A percentile compares a stretch with the other conserved stretches of the same genome.
Evolutionary conservation across 352 stramenopile genomes (phyloP).

Genomic region (Globisporangium barbulae): DNA sequence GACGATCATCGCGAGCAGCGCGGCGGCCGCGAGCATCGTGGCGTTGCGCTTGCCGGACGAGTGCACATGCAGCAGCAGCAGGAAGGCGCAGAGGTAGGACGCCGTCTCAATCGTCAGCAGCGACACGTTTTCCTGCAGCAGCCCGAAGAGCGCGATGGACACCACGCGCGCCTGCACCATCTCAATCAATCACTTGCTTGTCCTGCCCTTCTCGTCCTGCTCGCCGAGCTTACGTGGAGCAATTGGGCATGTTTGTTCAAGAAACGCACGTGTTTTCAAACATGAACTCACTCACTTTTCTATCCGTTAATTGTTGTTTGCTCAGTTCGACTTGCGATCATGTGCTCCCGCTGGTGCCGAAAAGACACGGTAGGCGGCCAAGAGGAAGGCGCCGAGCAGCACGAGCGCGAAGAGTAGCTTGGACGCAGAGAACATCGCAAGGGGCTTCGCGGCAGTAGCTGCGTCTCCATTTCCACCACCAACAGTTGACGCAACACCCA

Average conservation of each 20-base stretch:
- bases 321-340: constrained; percentile 33
- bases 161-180: constrained; percentile 47
- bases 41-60: constrained; percentile 74
- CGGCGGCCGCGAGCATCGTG: constrained; percentile 47
- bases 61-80: constrained; percentile 74
- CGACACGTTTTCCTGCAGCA: constrained; percentile 78
- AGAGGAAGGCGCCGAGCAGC: constrained; percentile 41
- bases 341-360: constrained; percentile 13
- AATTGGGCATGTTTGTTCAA: background rate
- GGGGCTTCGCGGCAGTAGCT: constrained; percentile 8
- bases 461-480: background rate
- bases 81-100: constrained; percentile 53
- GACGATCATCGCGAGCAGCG: constrained; percentile 49
- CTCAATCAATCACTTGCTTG: background rate
- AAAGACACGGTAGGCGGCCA: constrained; percentile 43
- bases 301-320: constrained; percentile 8
- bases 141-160: constrained; percentile 60
- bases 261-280: background rate
- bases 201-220: too few relatives aligned
- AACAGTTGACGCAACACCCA: background rate
- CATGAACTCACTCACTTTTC: background rate
- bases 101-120: constrained; percentile 61
- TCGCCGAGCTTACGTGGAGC: background rate
- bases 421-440: constrained; percentile 25
- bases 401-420: constrained; percentile 39